Base-by-base conservation (phyloP, 2,329 filamentous ascomycete genomes). In the Colletotrichum caudatum region DNA sequence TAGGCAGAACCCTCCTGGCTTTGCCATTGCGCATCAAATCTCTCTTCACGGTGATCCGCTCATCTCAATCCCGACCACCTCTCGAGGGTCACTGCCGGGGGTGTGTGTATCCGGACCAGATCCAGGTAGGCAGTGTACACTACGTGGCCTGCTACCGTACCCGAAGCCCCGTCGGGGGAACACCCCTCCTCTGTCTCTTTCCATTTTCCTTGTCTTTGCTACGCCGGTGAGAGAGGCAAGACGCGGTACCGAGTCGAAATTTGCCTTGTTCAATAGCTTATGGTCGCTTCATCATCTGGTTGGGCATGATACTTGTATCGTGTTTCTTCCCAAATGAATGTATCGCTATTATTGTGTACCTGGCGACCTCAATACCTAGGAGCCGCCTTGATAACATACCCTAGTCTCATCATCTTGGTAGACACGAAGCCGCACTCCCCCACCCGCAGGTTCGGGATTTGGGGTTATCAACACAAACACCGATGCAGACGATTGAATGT, bases 111-210 rank as follows among this genome's bases (percentile, higher is more conserved):
- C 50, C 7, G 54, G 35, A 33, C 46, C 33, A 9, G 3, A 16
- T 23, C 18, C 16, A 23, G 33, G 44, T n/a, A n/a, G 44, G 18
- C 4, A 46, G 44, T 46, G 20, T 46, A 44, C 20, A 48, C 20
- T 39, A 23, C 9, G 35, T 39, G 58, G 20, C 48, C 37, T 62
- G 65, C 65, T 67, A 67, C 58, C 48, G 65, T 67, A 67, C 65
- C 65, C 65, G 65, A 63, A 48, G 9, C 65, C 41, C 33, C 18
- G 33, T 16, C 29, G 23, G 14, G 54, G 54, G 6, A 39, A 12
- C n/a, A 6, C 35, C 1, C 53, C 23, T 35, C 20, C 35, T 56
- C 37, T 56, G 8, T 35, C n/a, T n/a, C 54, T 14, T 57, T 57
- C n/a, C 35, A 6, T 26, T 16, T 9, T 37, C 20, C n/a, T 5